Evolutionary conservation across 2,329 filamentous ascomycete genomes (phyloP), one percentile per base, ranked within the genome.

Genomic region (Fusarium buharicum): DNA sequence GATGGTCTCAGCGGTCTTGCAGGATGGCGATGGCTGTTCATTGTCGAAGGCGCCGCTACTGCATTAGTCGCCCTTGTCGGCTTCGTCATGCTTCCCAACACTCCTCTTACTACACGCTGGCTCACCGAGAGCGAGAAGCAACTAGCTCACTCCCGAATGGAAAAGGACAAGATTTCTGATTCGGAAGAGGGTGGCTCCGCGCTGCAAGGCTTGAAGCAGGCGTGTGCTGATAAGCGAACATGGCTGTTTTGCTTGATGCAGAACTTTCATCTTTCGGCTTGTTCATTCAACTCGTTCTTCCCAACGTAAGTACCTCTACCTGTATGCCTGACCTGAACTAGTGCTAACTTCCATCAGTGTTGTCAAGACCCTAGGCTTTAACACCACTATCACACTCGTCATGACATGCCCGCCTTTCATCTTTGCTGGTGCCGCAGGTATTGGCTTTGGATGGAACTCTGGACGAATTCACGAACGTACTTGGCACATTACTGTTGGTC

Each of bases 11-110:
- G 73, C 6, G 88, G 86, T 2, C 75, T 89, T 1, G 75, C 78
- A 3, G 87, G 86, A 8, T 90, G 87, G 87, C 77, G 85, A 24
- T 89, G 86, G 70, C 62, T 73, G 2, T 73, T 73, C 41, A 68
- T 73, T 41, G 82, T 90, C 18, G 87, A 91, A 70, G 88, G 88
- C 7, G 77, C 79, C 2, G 80, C 67, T 0, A 76, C 74, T 1
- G 73, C 66, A 1, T 30, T 72, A 2, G 56, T 75, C 13, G 73
- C 74, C 6, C 27, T 75, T 7, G 3, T 67, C 5, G 72, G 72
- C 2, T 75, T 73, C 43, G 70, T 69, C 13, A 64, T 75, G 36
- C 69, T 76, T 2, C 74, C 73, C 11, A 74, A 74, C 38, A 82
- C 45, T 69, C 82, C 73, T 1, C 78, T 79, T 31, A 83, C 82